These are phyloP conservation scores for Diospyros lotus DNA, from an alignment of 148 eudicot species.

Conservation along the genomic window DNA sequence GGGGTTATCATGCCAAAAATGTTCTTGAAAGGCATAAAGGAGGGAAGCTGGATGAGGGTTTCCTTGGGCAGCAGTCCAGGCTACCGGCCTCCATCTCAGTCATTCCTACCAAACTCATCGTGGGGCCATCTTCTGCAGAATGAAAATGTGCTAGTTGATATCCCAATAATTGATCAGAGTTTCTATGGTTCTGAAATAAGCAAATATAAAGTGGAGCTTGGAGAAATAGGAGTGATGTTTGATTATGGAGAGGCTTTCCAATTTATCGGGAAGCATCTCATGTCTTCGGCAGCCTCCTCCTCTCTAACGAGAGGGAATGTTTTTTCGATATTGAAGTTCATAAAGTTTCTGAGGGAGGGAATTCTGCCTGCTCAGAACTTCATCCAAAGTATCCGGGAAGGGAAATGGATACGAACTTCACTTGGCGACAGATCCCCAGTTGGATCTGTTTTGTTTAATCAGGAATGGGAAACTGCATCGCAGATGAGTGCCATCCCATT, in stretches of 20 bases:
- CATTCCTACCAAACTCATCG: no score
- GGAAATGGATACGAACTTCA: no score
- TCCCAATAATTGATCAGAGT: slow-evolving; percentile 44
- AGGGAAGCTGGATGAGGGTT: no score
- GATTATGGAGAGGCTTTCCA: slow-evolving; percentile 41
- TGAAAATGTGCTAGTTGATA: slow-evolving; percentile 46
- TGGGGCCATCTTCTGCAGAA: no score
- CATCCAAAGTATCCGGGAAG: no score
- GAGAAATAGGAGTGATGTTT: slow-evolving; percentile 50
- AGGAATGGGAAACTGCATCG: slow-evolving; percentile 43
- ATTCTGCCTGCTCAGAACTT: no score
- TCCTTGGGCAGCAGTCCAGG: no score
- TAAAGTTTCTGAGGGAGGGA: no score
- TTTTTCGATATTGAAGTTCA: slow-evolving; percentile 42
- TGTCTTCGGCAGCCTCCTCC: slow-evolving; percentile 30
- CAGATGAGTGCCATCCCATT: slow-evolving; percentile 45
- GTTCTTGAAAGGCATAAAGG: slow-evolving; percentile 26
- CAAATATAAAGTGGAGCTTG: slow-evolving; percentile 44
- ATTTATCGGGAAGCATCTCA: slow-evolving; percentile 50
- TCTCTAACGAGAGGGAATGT: slow-evolving; percentile 41
- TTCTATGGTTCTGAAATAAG: slow-evolving; percentile 38
- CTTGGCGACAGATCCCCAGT: no score
- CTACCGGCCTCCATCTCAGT: no score
- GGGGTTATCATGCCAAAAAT: slow-evolving; percentile 24
- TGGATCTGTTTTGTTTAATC: slow-evolving; percentile 40